These are phyloP conservation scores for Vitis hybrid DNA, from an alignment of 177 flowering plant genomes.

Conservation along the genomic window DNA sequence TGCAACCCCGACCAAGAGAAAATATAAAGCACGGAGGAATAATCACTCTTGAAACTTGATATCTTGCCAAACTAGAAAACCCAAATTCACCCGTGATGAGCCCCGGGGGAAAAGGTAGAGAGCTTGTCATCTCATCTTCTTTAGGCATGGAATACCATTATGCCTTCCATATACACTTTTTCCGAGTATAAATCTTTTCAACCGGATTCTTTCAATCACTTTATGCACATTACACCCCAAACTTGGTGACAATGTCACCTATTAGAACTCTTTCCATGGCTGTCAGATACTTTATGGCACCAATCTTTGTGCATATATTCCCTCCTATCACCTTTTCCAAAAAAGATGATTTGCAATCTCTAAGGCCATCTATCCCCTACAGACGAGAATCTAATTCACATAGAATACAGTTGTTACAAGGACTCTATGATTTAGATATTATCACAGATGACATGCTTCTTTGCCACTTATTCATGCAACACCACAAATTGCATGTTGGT, in stretches of 20 bases:
- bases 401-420: neutral
- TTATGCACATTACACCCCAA: constrained; percentile 29
- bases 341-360: constrained; percentile 30
- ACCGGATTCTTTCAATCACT: constrained; percentile 32
- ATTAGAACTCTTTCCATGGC: constrained; percentile 17
- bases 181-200: constrained; percentile 25
- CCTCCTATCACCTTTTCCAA: constrained; percentile 28
- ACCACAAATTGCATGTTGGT: constrained; percentile 15
- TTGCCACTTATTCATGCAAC: constrained; percentile 9
- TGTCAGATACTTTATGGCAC: constrained; percentile 30
- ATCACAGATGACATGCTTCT: neutral
- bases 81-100: neutral
- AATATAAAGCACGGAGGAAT: neutral
- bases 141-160: constrained; percentile 14
- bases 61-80: neutral
- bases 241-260: constrained; percentile 18
- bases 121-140: constrained; percentile 13
- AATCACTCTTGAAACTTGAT: neutral
- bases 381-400: constrained; percentile 32
- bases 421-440: neutral
- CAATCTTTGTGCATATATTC: constrained; percentile 54
- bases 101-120: constrained; percentile 1
- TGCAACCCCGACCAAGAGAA: neutral
- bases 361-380: constrained; percentile 15
- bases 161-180: constrained; percentile 10